Percentiles rank a stretch among this genome's conserved stretches.
phyloP scores from a whole-genome alignment of 495 filamentous ascomycete genomes.

The Lophiostoma macrostomum region DNA sequence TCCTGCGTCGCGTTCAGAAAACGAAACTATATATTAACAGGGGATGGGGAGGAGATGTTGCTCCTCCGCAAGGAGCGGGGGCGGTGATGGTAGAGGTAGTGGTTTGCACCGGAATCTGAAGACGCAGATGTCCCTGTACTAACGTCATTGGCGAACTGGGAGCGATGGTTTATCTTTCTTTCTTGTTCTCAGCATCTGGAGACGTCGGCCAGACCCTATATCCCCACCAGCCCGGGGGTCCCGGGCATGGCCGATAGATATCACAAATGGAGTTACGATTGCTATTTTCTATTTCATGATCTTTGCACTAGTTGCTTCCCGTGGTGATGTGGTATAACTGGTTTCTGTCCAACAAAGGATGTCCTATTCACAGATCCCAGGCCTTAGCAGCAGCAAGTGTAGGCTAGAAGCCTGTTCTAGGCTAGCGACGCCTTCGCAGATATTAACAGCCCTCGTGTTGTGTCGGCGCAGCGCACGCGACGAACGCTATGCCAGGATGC shows the following conservation, averaged over 20 bases:
- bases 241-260: slow-evolving; percentile 11
- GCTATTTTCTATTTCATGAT: neutral
- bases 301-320: neutral
- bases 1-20: neutral
- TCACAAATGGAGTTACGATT: slow-evolving; percentile 27
- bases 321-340: too few relatives aligned
- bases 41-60: neutral
- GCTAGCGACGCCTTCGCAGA: too few relatives aligned
- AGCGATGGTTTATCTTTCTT: slow-evolving; percentile 32
- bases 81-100: neutral
- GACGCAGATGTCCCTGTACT: slow-evolving; percentile 29
- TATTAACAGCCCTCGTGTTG: too few relatives aligned
- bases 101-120: slow-evolving; percentile 10
- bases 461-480: too few relatives aligned
- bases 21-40: slow-evolving; percentile 8
- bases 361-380: too few relatives aligned
- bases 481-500: neutral
- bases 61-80: slow-evolving; percentile 6
- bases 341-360: neutral
- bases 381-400: too few relatives aligned
- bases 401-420: too few relatives aligned
- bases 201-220: slow-evolving; percentile 12
- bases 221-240: too few relatives aligned
- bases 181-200: slow-evolving; percentile 31
- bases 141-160: slow-evolving; percentile 34